Conservation (phyloP, 106 monocot species). For the Ottelia alismoides region DNA sequence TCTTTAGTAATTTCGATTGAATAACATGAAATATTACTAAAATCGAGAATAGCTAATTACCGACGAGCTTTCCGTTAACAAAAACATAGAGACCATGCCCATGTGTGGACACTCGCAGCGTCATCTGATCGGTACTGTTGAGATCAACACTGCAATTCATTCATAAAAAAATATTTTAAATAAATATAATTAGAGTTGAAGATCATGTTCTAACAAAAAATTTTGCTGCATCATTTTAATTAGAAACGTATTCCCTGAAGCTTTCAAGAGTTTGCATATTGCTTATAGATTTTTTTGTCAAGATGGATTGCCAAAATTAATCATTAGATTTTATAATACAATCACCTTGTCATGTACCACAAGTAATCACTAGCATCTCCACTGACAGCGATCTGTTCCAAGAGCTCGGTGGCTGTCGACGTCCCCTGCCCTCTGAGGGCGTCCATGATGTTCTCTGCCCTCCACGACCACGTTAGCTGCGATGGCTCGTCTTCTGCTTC, state of each 20-base stretch:
- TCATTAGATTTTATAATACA: neutral
- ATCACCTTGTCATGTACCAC: constrained; percentile 69
- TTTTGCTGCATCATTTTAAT: too few relatives aligned
- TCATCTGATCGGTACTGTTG: constrained; percentile 4
- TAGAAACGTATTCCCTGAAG: too few relatives aligned
- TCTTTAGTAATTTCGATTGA: neutral
- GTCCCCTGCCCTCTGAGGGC: neutral
- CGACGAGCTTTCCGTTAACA: constrained; percentile 42
- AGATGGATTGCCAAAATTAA: too few relatives aligned
- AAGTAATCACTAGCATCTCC: constrained; percentile 64
- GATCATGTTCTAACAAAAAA: too few relatives aligned
- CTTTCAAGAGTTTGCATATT: too few relatives aligned
- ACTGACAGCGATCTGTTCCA: constrained; percentile 34
- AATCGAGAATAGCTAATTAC: constrained; percentile 11
- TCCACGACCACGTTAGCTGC: constrained; percentile 48
- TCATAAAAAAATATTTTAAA: too few relatives aligned
- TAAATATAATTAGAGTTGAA: too few relatives aligned
- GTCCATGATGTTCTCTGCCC: constrained; percentile 16
- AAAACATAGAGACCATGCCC: constrained; percentile 59
- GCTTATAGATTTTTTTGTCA: too few relatives aligned
- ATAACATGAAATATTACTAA: neutral
- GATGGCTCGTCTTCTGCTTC: constrained; percentile 15
- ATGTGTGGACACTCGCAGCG: constrained; percentile 33
- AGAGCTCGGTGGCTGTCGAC: constrained; percentile 20
- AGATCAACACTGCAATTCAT: constrained; percentile 1